A percentile compares a stretch with the other conserved stretches of the same genome.
Conservation (phyloP, 2,329 filamentous ascomycete genomes). For the Aspergillus ibericus region DNA sequence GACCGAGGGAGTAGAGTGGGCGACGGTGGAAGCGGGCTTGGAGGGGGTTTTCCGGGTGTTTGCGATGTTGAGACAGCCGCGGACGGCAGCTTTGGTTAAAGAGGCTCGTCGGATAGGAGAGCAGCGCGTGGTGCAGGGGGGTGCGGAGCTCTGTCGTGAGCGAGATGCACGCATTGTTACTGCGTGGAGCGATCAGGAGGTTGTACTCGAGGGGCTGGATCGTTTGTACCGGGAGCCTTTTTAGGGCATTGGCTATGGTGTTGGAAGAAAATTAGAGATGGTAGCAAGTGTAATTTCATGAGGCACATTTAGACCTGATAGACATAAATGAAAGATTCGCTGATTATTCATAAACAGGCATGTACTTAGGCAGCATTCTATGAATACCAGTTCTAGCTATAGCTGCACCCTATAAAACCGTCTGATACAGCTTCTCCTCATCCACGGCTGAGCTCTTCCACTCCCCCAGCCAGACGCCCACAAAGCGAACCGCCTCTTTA, state of each 20-base stretch:
- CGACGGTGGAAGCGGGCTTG: not conserved
- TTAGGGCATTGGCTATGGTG: not conserved
- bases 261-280: too few species aligned
- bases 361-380: too few species aligned
- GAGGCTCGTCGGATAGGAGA: constrained; percentile 2
- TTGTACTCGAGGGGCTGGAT: not conserved
- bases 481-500: constrained; percentile 59
- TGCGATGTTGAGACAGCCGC: not conserved
- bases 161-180: not conserved
- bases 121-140: not conserved
- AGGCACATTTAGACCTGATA: not conserved
- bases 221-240: not conserved
- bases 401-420: not conserved
- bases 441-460: constrained; percentile 41
- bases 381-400: not conserved
- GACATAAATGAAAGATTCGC: not conserved
- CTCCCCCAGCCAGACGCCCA: constrained; percentile 66
- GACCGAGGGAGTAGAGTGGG: not conserved
- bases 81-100: not conserved
- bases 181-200: not conserved
- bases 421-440: not conserved
- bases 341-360: not conserved
- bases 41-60: not conserved
- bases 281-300: too few species aligned
- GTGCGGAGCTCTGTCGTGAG: not conserved